Evolutionary conservation across 2,329 filamentous ascomycete species (phyloP).

Genomic region (Cephalotrichum gorgonifer): DNA sequence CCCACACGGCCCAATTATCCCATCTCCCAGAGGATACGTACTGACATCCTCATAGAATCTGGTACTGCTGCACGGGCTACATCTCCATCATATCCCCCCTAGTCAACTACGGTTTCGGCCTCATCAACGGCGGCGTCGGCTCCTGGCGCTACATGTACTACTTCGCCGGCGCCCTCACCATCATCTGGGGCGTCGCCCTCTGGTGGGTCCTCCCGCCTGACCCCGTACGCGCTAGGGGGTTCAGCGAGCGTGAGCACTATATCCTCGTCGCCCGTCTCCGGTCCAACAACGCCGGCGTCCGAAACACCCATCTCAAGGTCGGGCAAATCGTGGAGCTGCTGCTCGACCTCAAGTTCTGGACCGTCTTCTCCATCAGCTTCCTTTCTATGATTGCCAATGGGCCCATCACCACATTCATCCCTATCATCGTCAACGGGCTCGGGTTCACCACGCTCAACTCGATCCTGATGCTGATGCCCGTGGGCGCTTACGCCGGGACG

Average conservation of each 20-base stretch:
- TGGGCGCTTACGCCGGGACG: conserved; percentile 24
- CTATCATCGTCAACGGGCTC: conserved; percentile 33
- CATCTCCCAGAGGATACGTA: background rate
- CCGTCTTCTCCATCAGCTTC: conserved; percentile 40
- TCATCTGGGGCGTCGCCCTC: conserved; percentile 9
- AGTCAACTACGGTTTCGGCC: conserved; percentile 21
- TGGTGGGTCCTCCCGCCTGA: conserved; percentile 8
- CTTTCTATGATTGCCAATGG: conserved; percentile 32
- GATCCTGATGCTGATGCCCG: conserved; percentile 28
- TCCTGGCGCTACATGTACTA: conserved; percentile 14
- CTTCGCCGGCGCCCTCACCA: conserved; percentile 11
- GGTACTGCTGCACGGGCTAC: conserved; percentile 7
- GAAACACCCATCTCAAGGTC: conserved; percentile 36
- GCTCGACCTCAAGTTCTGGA: conserved; percentile 48
- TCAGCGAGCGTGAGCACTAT: conserved; percentile 22
- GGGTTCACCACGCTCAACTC: conserved; percentile 32
- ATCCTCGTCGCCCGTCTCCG: conserved; percentile 43
- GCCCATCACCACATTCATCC: conserved; percentile 30
- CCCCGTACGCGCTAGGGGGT: conserved; percentile 8
- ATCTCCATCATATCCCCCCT: conserved; percentile 16
- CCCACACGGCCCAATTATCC: too few species aligned
- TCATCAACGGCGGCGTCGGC: conserved; percentile 14
- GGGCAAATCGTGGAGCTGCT: conserved; percentile 43
- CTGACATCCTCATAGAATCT: conserved; percentile 2
- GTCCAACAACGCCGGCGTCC: conserved; percentile 31